Conservation (phyloP, 2,329 filamentous ascomycete species). For the Alternaria burnsii region DNA sequence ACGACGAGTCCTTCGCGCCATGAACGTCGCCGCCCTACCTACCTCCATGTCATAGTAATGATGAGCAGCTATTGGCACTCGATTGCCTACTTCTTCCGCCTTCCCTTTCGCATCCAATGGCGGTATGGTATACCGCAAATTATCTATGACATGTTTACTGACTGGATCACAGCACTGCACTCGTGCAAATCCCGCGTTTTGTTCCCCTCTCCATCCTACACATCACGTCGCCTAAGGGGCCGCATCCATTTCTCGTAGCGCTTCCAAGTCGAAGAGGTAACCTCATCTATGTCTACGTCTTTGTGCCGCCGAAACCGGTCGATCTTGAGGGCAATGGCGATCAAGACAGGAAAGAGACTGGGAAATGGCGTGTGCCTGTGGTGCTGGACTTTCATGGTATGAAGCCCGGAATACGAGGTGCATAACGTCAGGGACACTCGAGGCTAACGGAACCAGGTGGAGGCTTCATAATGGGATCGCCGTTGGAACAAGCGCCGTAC, state of each 20-base stretch:
- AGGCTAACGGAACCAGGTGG: constrained; percentile 42
- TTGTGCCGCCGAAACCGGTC: constrained; percentile 50
- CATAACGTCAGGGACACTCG: not conserved
- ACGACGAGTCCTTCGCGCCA: constrained; percentile 1
- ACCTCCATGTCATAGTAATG: constrained; percentile 14
- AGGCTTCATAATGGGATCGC: constrained; percentile 55
- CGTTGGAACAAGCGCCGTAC: constrained; percentile 58
- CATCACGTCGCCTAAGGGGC: constrained; percentile 52
- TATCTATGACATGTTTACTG: not conserved
- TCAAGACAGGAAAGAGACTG: constrained; percentile 27
- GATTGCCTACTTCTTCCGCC: constrained; percentile 48
- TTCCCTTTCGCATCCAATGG: constrained; percentile 46
- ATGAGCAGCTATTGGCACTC: constrained; percentile 45
- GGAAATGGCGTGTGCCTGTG: constrained; percentile 50
- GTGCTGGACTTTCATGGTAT: constrained; percentile 49
- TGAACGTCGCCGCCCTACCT: constrained; percentile 4
- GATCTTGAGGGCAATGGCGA: constrained; percentile 34
- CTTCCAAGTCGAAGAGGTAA: constrained; percentile 51
- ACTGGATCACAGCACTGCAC: constrained; percentile 33
- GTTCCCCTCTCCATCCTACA: constrained; percentile 50
- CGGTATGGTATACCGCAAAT: not conserved
- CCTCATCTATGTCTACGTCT: constrained; percentile 53
- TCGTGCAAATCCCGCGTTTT: constrained; percentile 50
- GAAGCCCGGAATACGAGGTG: not conserved
- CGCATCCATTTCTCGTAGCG: constrained; percentile 54